Conservation (phyloP, 2,329 filamentous ascomycete species). For the Cordyceps tenuipes region DNA sequence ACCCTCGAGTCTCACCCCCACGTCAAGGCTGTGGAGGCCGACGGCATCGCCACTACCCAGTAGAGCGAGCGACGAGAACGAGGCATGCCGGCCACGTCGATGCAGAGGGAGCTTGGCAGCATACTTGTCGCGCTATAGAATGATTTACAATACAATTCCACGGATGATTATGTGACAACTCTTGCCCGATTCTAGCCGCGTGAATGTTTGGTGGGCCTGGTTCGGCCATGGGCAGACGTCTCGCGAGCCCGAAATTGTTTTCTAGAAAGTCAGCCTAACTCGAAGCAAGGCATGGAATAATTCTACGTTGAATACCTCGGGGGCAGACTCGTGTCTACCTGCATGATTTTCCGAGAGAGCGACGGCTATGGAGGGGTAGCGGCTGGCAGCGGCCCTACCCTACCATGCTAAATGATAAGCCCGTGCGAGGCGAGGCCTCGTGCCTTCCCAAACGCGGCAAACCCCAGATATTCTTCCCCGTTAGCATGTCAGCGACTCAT, state of each 20-base stretch:
- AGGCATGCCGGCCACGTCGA: not conserved
- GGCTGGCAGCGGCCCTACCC: constrained; percentile 8
- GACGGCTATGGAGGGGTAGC: not conserved
- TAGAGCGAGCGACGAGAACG: constrained; percentile 32
- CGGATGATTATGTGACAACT: not conserved
- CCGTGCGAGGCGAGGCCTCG: not conserved
- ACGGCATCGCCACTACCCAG: constrained; percentile 63
- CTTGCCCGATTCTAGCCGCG: not conserved
- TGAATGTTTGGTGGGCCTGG: not conserved
- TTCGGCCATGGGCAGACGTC: too few species aligned
- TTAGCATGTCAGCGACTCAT: not conserved
- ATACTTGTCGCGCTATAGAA: not conserved
- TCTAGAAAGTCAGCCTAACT: too few species aligned
- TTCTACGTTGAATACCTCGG: not conserved
- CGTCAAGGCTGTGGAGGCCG: constrained; percentile 66
- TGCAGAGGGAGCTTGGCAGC: not conserved
- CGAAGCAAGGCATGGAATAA: too few species aligned
- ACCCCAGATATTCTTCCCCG: constrained; percentile 1
- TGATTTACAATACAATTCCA: not conserved
- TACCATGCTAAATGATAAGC: too few species aligned
- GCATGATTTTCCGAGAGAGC: not conserved
- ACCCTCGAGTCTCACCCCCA: constrained; percentile 62
- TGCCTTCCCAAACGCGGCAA: not conserved
- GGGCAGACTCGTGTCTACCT: not conserved
- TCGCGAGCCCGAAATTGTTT: too few species aligned